Evolutionary conservation across 2,329 filamentous ascomycete species (phyloP).

Genomic region (Fusarium equiseti): DNA sequence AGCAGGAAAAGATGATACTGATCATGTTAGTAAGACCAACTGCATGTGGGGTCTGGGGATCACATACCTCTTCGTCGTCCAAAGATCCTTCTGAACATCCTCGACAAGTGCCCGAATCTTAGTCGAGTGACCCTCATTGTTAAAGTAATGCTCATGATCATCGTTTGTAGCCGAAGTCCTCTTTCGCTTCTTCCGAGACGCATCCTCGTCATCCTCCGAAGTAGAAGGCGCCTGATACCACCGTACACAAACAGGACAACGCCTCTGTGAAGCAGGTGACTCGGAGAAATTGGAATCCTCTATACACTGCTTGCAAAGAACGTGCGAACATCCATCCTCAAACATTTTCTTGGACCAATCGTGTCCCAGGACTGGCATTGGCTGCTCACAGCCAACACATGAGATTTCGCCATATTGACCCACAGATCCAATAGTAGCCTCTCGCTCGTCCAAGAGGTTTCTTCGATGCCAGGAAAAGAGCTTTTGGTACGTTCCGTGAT

Average conservation of each 20-base stretch:
- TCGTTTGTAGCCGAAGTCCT: accelerated
- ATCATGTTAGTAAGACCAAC: accelerated
- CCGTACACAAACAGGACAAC: conserved; percentile 4
- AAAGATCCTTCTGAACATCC: conserved; percentile 2
- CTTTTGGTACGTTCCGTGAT: conserved; percentile 12
- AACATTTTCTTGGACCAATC: conserved; percentile 10
- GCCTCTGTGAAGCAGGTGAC: accelerated
- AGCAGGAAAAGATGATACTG: conserved; percentile 62
- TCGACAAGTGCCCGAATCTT: conserved; percentile 1
- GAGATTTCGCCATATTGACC: conserved; percentile 1
- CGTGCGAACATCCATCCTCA: background rate
- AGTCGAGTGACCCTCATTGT: background rate
- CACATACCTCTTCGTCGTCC: conserved; percentile 1
- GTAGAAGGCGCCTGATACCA: background rate
- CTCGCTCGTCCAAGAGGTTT: background rate
- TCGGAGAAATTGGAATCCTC: background rate
- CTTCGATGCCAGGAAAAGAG: conserved; percentile 6
- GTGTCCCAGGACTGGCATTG: background rate
- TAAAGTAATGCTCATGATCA: conserved; percentile 12
- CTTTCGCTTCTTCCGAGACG: background rate
- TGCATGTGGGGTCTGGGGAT: accelerated
- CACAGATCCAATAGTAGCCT: background rate
- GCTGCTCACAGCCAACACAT: conserved; percentile 9
- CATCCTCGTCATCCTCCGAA: accelerated
- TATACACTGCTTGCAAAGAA: conserved; percentile 3